Percentiles rank a stretch among this genome's conserved stretches.
Conservation (phyloP, 352 stramenopile genomes). For the Aphanomyces stellatus region DNA sequence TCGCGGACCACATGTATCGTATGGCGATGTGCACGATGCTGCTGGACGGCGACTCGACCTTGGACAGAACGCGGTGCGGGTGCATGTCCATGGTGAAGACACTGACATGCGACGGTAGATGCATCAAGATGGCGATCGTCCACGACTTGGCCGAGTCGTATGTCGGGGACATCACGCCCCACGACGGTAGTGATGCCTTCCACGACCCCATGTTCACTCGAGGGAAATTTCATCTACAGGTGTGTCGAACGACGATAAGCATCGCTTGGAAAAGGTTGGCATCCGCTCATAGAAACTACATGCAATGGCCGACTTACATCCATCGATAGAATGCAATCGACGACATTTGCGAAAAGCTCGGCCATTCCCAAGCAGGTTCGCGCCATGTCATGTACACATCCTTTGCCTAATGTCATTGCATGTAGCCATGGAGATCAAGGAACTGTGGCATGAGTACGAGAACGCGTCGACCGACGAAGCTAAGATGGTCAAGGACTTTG, state of each 20-base stretch:
- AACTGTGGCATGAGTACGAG: constrained; percentile 86
- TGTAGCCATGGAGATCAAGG: constrained; percentile 34
- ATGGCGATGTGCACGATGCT: constrained; percentile 89
- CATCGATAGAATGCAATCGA: constrained; percentile 12
- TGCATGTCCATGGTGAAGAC: constrained; percentile 8
- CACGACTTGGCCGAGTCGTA: constrained; percentile 90
- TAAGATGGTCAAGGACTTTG: constrained; percentile 90
- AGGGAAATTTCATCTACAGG: constrained; percentile 25
- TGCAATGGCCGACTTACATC: neutral
- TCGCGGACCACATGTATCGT: constrained; percentile 92
- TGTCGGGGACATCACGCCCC: constrained; percentile 90
- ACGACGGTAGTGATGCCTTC: constrained; percentile 45
- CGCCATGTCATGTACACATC: neutral
- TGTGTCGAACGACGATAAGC: constrained; percentile 85
- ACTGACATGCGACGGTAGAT: constrained; percentile 31
- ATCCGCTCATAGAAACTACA: neutral
- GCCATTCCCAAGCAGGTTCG: constrained; percentile 10
- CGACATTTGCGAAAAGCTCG: constrained; percentile 16
- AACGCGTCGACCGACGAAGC: constrained; percentile 68
- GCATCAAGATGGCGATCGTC: constrained; percentile 89
- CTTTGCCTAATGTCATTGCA: neutral
- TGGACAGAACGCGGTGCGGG: constrained; percentile 57
- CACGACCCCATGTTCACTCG: neutral
- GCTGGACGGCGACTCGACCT: constrained; percentile 57
- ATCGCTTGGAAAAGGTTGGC: constrained; percentile 80